Evolutionary conservation across 805 yeast species (phyloP).

Genomic region (Diddensiella transvaalensis): DNA sequence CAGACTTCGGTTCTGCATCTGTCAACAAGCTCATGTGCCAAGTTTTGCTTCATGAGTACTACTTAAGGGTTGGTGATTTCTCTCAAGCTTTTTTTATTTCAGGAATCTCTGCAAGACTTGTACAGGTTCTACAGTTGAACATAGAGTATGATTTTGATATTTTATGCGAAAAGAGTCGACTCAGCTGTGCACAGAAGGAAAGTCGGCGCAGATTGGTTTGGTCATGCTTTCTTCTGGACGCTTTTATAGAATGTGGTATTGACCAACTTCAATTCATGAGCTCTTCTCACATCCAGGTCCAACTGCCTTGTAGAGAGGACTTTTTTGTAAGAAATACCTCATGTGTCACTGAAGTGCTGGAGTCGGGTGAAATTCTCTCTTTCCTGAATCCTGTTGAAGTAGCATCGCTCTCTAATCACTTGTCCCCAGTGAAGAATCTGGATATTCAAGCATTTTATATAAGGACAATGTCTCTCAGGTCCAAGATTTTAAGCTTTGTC

Average conservation of each 20-base stretch:
- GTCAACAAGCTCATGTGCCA: constrained; percentile 12
- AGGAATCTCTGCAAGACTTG: constrained; percentile 11
- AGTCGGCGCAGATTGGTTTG: constrained; percentile 15
- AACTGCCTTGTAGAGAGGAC: constrained; percentile 18
- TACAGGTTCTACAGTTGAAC: constrained; percentile 17
- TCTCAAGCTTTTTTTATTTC: constrained; percentile 14
- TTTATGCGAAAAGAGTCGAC: constrained; percentile 5
- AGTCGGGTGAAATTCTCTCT: constrained; percentile 12
- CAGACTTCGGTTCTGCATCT: constrained; percentile 10
- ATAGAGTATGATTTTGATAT: constrained; percentile 16
- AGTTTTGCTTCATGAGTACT: constrained; percentile 14
- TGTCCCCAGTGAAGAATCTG: constrained; percentile 4
- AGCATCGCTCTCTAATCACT: not conserved
- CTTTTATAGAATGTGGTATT: constrained; percentile 16
- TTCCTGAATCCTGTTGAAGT: constrained; percentile 7
- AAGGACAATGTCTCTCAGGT: constrained; percentile 14
- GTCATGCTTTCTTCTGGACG: constrained; percentile 16
- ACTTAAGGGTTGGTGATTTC: constrained; percentile 11
- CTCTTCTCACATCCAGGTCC: constrained; percentile 15
- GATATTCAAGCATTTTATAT: constrained; percentile 19
- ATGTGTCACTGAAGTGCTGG: constrained; percentile 15
- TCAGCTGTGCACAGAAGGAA: constrained; percentile 9
- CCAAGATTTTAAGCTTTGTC: constrained; percentile 12
- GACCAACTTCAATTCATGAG: constrained; percentile 18
- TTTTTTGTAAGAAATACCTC: constrained; percentile 14